A percentile compares a stretch with the other conserved stretches of the same genome.
Conservation (phyloP, 1,139 yeast species). For the Oligophagozyma castellii region DNA sequence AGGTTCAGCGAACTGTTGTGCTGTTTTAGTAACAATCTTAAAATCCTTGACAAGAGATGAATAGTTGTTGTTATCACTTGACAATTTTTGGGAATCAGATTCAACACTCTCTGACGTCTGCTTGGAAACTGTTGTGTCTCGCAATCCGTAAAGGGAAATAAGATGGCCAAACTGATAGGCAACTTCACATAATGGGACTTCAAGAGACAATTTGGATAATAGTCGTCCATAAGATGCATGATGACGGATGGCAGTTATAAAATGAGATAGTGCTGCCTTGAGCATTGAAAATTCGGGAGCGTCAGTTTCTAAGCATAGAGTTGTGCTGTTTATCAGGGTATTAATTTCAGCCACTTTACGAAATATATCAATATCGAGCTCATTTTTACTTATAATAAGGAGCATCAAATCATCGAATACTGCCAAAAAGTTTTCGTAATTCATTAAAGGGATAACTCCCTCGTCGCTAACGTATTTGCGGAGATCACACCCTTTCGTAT, state of each 20-base stretch:
- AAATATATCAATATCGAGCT: too few species aligned
- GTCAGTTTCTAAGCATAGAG: constrained; percentile 12
- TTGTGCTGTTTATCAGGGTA: too few species aligned
- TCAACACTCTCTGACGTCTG: too few species aligned
- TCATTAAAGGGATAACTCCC: too few species aligned
- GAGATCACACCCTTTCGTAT: too few species aligned
- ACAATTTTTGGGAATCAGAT: background rate
- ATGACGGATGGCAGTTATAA: constrained; percentile 68
- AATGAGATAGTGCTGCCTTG: constrained; percentile 33
- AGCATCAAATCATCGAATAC: too few species aligned
- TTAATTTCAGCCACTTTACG: constrained; percentile 7
- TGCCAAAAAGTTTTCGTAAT: too few species aligned
- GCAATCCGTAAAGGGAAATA: constrained; percentile 4
- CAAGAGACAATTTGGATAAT: constrained; percentile 58
- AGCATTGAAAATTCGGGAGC: constrained; percentile 53
- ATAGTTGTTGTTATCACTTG: background rate
- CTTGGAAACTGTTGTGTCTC: background rate
- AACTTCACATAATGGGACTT: constrained; percentile 64
- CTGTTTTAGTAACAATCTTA: background rate
- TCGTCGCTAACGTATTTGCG: too few species aligned
- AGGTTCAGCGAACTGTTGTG: background rate
- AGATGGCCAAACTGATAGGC: constrained; percentile 59
- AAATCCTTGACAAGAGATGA: background rate
- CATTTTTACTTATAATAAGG: too few species aligned
- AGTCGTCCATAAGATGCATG: constrained; percentile 42